phyloP scores from a whole-genome alignment of 108 stramenopile genomes.

The Skeletonema costatum region DNA sequence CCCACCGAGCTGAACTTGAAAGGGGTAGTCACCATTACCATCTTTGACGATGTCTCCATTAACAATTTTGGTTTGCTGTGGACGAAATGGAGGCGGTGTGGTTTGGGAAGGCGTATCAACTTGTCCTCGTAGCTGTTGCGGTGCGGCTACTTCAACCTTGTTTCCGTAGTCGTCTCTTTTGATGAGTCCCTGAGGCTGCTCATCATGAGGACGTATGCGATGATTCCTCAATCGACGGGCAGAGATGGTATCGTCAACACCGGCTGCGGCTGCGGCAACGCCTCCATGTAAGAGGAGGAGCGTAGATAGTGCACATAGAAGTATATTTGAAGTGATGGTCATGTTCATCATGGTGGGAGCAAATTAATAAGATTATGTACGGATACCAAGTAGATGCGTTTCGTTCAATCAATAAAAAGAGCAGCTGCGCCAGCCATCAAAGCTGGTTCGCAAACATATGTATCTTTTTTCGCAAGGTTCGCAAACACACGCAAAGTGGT shows the following conservation, averaged over 20 bases:
- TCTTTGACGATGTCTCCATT: neutral
- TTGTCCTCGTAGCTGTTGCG: neutral
- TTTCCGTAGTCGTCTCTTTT: neutral
- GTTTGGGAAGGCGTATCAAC: neutral
- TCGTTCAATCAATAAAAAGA: too few species aligned
- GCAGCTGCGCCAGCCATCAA: too few species aligned
- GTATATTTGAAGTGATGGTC: neutral
- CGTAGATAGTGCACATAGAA: neutral
- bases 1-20: neutral
- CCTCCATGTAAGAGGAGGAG: neutral
- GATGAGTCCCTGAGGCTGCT: neutral
- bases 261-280: neutral
- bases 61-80: neutral
- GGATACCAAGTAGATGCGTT: too few species aligned
- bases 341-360: neutral
- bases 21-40: neutral
- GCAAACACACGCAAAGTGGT: too few species aligned
- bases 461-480: too few species aligned
- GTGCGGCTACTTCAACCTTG: neutral
- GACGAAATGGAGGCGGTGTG: neutral
- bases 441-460: too few species aligned
- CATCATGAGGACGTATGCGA: neutral
- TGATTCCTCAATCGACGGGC: neutral
- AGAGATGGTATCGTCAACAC: neutral
- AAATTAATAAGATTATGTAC: too few species aligned